Percentiles rank a stretch among this genome's conserved stretches.
Evolutionary conservation across 495 filamentous ascomycete genomes (phyloP).

Genomic region (Penicillium nucicola): DNA sequence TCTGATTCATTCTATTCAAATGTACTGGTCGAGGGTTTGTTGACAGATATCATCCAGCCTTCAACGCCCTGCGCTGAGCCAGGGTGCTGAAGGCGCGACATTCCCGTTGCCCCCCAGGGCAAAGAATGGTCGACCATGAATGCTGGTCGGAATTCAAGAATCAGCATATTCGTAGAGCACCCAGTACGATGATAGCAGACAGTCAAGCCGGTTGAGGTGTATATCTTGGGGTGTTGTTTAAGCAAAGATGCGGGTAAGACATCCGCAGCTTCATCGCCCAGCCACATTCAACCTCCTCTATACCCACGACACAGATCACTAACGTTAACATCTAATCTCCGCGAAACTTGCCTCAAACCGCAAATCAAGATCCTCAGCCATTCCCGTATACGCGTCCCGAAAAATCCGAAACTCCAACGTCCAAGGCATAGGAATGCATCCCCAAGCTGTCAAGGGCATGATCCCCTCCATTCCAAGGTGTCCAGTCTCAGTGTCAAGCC

Average conservation of each 20-base stretch:
- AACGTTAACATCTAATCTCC: too few species aligned
- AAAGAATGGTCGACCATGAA: conserved; percentile 26
- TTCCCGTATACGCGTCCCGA: conserved; percentile 31
- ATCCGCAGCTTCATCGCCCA: neutral
- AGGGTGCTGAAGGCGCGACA: conserved; percentile 14
- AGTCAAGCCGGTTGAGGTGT: neutral
- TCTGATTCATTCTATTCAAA: neutral
- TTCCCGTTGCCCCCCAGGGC: conserved; percentile 16
- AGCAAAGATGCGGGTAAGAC: neutral
- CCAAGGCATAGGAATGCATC: conserved; percentile 13
- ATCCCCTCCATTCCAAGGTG: neutral
- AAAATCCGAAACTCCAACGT: neutral
- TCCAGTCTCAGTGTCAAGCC: neutral
- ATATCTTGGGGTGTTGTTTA: neutral
- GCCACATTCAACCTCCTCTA: neutral
- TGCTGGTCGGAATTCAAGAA: conserved; percentile 18
- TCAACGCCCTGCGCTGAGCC: neutral
- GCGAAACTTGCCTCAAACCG: neutral
- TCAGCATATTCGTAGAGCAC: conserved; percentile 2
- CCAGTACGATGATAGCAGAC: too few species aligned
- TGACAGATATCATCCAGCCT: neutral
- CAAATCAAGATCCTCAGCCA: conserved; percentile 1
- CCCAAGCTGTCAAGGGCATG: conserved; percentile 7
- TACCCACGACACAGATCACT: too few species aligned
- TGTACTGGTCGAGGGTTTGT: neutral